A percentile compares a stretch with the other conserved stretches of the same genome.
Conservation (phyloP, 192 early-diverging fungal species). For the Coemansia javaensis region DNA sequence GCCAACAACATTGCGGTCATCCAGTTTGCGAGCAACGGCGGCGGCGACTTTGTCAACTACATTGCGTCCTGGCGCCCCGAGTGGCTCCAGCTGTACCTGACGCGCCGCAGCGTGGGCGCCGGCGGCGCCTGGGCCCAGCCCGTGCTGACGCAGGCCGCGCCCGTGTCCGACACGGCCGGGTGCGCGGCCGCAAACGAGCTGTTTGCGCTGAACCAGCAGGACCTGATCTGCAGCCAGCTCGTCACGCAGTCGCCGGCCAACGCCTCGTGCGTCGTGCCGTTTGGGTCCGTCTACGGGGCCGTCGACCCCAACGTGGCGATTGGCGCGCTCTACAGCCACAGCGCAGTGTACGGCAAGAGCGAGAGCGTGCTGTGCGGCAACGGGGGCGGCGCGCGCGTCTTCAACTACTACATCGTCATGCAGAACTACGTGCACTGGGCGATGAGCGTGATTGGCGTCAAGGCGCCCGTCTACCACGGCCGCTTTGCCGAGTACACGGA, state of each 20-base stretch:
- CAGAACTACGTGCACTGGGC: slow-evolving; percentile 39
- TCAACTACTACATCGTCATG: slow-evolving; percentile 38
- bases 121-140: slow-evolving; percentile 18
- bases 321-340: slow-evolving; percentile 42
- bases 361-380: too few relatives aligned
- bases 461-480: slow-evolving; percentile 29
- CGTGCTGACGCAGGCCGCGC: slow-evolving; percentile 1
- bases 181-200: slow-evolving; percentile 17
- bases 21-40: slow-evolving; percentile 18
- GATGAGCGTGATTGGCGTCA: slow-evolving; percentile 18
- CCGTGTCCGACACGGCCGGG: not conserved
- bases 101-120: slow-evolving; percentile 17
- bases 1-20: slow-evolving; percentile 44
- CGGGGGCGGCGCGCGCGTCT: slow-evolving; percentile 12
- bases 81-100: slow-evolving; percentile 30
- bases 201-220: slow-evolving; percentile 20
- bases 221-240: slow-evolving; percentile 35
- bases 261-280: slow-evolving; percentile 19
- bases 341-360: slow-evolving; percentile 10
- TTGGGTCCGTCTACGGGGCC: slow-evolving; percentile 28
- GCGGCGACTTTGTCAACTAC: slow-evolving; percentile 27
- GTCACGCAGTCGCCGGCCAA: slow-evolving; percentile 13
- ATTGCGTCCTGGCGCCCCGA: slow-evolving; percentile 41
- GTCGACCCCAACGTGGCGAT: slow-evolving; percentile 17
- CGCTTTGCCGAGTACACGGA: slow-evolving; percentile 30